Evolutionary conservation across 1,284 basidiomycete genomes (phyloP).

Genomic region (Malassezia cuniculi): DNA sequence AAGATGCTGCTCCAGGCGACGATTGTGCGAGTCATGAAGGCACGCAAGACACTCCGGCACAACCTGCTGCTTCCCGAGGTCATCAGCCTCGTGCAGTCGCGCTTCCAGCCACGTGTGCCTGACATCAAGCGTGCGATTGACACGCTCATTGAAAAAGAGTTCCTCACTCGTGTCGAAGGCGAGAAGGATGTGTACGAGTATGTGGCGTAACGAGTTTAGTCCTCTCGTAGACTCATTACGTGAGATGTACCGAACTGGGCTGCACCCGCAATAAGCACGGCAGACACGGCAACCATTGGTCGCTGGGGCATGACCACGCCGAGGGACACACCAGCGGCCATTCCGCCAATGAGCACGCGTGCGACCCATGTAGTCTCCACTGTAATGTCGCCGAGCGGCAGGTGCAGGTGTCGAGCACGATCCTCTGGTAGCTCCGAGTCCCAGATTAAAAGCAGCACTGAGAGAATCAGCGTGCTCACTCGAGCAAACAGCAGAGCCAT

Average conservation of each 20-base stretch:
- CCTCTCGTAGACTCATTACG: background rate
- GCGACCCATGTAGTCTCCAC: conserved; percentile 11
- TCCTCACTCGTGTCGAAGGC: conserved; percentile 79
- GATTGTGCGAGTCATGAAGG: conserved; percentile 98
- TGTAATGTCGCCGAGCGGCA: background rate
- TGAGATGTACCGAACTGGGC: no score
- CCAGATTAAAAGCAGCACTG: conserved; percentile 15
- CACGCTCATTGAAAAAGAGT: conserved; percentile 89
- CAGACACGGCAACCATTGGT: background rate
- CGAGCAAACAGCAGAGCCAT: conserved; percentile 13
- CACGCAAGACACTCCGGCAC: conserved; percentile 89
- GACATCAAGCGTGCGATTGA: conserved; percentile 86
- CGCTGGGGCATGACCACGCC: background rate
- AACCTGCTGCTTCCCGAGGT: conserved; percentile 86
- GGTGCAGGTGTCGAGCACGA: background rate
- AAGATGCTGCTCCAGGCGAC: conserved; percentile 95
- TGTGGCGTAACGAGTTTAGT: conserved; percentile 16
- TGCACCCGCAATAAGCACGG: no score
- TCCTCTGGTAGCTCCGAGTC: conserved; percentile 5
- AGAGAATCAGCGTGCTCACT: conserved; percentile 9
- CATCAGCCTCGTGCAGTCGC: conserved; percentile 73
- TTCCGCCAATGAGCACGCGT: conserved; percentile 15
- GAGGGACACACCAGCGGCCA: conserved; percentile 15
- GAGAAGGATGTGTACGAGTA: conserved; percentile 40
- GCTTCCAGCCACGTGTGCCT: conserved; percentile 76